Evolutionary conservation across 768 basidiomycete genomes (phyloP).

Genomic region (Amanita subjunquillea): DNA sequence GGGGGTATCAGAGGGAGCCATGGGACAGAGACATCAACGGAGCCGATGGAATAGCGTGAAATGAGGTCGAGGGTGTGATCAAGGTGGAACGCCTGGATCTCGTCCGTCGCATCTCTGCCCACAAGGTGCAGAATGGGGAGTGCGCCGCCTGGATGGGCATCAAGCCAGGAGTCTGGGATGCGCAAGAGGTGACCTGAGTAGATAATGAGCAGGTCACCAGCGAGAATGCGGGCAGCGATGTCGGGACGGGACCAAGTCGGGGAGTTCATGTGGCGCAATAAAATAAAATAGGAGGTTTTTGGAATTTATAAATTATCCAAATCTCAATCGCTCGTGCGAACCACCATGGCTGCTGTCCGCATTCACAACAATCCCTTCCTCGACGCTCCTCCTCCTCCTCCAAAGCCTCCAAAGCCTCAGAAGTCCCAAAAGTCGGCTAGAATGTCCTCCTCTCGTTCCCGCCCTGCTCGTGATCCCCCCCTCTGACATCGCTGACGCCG

Average conservation of each 20-base stretch:
- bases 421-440: slow-evolving; percentile 12
- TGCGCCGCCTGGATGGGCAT: slow-evolving; percentile 80
- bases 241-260: slow-evolving; percentile 29
- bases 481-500: slow-evolving; percentile 48
- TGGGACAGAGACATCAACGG: slow-evolving; percentile 46
- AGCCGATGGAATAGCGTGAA: slow-evolving; percentile 57
- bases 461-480: slow-evolving; percentile 17
- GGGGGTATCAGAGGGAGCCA: slow-evolving; percentile 85
- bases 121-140: slow-evolving; percentile 91
- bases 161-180: slow-evolving; percentile 70
- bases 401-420: slow-evolving; percentile 24
- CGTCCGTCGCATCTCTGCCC: slow-evolving; percentile 90
- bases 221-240: slow-evolving; percentile 61
- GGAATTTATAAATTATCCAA: no score
- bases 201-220: slow-evolving; percentile 69
- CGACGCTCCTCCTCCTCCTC: slow-evolving; percentile 24
- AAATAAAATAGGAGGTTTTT: no score
- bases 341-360: slow-evolving; percentile 20
- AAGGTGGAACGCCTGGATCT: slow-evolving; percentile 87
- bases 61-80: slow-evolving; percentile 46
- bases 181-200: slow-evolving; percentile 54
- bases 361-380: slow-evolving; percentile 39
- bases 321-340: not conserved
- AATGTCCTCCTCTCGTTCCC: slow-evolving; percentile 21
- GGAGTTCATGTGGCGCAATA: slow-evolving; percentile 11